Base-by-base conservation (phyloP, 2,329 filamentous ascomycete species). In the Aureobasidium melanogenum region DNA sequence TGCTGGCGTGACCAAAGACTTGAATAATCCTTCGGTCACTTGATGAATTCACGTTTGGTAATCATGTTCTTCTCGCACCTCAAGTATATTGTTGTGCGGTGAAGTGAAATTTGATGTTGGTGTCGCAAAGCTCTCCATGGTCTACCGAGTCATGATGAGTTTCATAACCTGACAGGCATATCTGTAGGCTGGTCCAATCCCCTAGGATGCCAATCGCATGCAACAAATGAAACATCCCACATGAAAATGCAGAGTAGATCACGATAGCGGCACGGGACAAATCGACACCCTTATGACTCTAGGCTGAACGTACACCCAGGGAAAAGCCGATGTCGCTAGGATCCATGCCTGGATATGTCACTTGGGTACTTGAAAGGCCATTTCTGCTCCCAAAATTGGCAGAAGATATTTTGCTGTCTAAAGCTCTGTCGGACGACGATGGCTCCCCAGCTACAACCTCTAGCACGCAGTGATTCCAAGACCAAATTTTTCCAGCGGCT, bases 401-500 rank as follows among this genome's bases (percentile, higher is more conserved):
- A 22, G 7, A 5, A 2, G 2, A 7, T 32, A 54, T 41, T 9
- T 38, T 58, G 43, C 22, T 19, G 19, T 28, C 8, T 43, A 10
- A 7, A 57, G n/a, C 34, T 15, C n/a, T n/a, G 24, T n/a, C 15
- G 30, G 2, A 6, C 14, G 32, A 32, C 24, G 14, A 59, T 59
- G 56, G 56, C 56, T 12, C 71, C 70, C 39, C 66, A 65, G 41
- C 63, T 70, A 51, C 65, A 65, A 30, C 65, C 68, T 47, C 66
- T 78, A 61, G 72, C 77, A 47, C 75, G 72, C 67, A 79, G 77
- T 66, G 75, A 76, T 62, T 74, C 75, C 52, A 79, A 79, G 68
- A 68, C 70, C 19, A 72, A 72, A 34, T 73, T 80, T 57, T 76
- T 78, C 63, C 66, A 72, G 57, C 68, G 75, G 41, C 70, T 80